phyloP scores from a whole-genome alignment of 495 filamentous ascomycete species.

The Talaromyces adpressus region DNA sequence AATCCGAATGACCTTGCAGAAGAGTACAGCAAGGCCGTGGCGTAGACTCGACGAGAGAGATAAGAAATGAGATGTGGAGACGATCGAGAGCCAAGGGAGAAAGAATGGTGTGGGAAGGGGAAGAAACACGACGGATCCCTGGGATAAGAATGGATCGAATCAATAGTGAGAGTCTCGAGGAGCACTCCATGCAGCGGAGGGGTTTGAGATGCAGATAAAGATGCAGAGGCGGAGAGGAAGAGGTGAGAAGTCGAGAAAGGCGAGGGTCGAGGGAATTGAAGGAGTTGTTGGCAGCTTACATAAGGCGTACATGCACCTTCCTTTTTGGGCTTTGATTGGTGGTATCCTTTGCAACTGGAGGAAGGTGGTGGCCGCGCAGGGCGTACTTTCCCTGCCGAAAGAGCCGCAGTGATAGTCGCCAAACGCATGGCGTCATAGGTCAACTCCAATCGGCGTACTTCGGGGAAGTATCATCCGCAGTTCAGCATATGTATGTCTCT shows the following conservation, averaged over 20 bases:
- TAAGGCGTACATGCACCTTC: not conserved
- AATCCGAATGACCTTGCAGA: not conserved
- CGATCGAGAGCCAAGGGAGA: not conserved
- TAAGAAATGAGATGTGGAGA: not conserved
- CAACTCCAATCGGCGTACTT: not conserved
- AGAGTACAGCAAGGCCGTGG: not conserved
- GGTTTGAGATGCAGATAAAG: not conserved
- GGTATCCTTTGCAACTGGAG: not conserved
- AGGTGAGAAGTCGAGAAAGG: not conserved
- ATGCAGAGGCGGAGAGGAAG: not conserved
- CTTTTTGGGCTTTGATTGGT: too few relatives aligned
- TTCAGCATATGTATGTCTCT: not conserved
- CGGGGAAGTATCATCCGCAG: too few relatives aligned
- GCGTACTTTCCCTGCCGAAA: not conserved
- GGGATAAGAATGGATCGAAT: not conserved
- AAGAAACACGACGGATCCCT: constrained; percentile 1
- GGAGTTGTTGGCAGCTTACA: not conserved
- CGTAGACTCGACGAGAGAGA: not conserved
- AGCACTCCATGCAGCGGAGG: not conserved
- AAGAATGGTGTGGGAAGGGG: not conserved
- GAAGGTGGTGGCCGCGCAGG: not conserved
- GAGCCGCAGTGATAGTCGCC: not conserved
- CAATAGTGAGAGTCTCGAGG: constrained; percentile 1
- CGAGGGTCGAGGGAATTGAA: not conserved
- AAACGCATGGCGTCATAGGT: not conserved